A percentile compares a stretch with the other conserved stretches of the same genome.
phyloP scores from a whole-genome alignment of 2,329 filamentous ascomycete species.

The Furcasterigmium furcatum region DNA sequence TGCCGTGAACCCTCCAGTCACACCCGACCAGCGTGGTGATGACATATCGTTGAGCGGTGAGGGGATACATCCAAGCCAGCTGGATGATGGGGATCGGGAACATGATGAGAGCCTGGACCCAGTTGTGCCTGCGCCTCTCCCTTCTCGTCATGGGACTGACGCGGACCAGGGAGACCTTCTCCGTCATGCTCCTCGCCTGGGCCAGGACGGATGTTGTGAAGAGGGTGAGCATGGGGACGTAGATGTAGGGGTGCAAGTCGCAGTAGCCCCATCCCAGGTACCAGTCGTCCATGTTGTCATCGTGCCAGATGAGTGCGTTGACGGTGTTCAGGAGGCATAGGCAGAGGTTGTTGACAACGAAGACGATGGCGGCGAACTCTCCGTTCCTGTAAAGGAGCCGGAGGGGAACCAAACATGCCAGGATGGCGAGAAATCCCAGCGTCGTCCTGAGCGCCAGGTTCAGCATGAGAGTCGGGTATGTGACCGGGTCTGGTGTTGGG shows the following conservation, averaged over 20 bases:
- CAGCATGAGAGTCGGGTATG: constrained; percentile 26
- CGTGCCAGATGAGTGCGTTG: constrained; percentile 51
- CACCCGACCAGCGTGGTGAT: constrained; percentile 50
- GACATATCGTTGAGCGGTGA: constrained; percentile 43
- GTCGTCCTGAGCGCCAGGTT: constrained; percentile 49
- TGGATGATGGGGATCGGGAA: constrained; percentile 51
- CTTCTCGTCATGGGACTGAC: constrained; percentile 31
- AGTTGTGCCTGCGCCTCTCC: constrained; percentile 38
- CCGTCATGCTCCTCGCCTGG: constrained; percentile 51
- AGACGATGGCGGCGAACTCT: constrained; percentile 49
- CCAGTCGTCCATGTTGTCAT: constrained; percentile 47
- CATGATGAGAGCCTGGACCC: constrained; percentile 50
- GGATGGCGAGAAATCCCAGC: constrained; percentile 39
- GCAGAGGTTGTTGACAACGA: constrained; percentile 42
- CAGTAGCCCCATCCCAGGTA: constrained; percentile 51
- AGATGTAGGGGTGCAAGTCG: constrained; percentile 45
- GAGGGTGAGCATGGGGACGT: constrained; percentile 38
- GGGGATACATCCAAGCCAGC: constrained; percentile 42
- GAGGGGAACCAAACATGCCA: constrained; percentile 48
- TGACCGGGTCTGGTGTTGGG: constrained; percentile 15
- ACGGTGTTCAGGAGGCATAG: constrained; percentile 45
- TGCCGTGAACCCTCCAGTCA: constrained; percentile 34
- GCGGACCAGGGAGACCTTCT: constrained; percentile 43
- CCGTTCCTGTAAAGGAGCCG: constrained; percentile 47
- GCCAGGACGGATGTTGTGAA: constrained; percentile 50